phyloP scores from a whole-genome alignment of 1,284 basidiomycete genomes.

The Ceratorhiza oryzae-sativae region DNA sequence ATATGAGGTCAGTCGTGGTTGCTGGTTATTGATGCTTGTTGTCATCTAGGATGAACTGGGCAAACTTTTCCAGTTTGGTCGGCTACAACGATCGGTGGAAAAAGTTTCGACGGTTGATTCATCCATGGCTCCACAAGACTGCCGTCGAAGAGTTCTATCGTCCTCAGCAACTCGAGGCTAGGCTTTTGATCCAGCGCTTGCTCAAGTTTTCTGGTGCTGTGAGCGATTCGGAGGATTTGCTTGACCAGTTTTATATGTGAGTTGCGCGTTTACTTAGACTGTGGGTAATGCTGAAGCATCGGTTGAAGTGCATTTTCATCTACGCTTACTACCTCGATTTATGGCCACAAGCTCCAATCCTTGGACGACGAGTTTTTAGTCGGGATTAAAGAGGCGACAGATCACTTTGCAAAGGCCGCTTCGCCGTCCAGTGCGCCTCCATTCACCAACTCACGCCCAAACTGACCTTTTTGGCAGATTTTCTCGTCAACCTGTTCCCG shows the following conservation, averaged over 20 bases:
- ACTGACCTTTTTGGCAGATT: not conserved
- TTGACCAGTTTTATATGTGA: not conserved
- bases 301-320: not conserved
- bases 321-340: not conserved
- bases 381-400: not conserved
- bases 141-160: not conserved
- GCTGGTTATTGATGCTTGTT: not conserved
- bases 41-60: conserved; percentile 22
- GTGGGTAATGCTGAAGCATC: not conserved
- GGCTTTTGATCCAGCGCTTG: not conserved
- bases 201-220: not conserved
- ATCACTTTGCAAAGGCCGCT: not conserved
- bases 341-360: not conserved
- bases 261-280: not conserved
- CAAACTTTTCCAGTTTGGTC: not conserved
- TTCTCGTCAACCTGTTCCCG: not conserved
- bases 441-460: not conserved
- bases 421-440: not conserved
- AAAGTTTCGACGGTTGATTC: not conserved
- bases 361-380: not conserved
- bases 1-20: not conserved
- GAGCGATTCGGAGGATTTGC: not conserved
- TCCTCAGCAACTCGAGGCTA: not conserved
- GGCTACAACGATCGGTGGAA: conserved; percentile 33
- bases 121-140: conserved; percentile 16